These are phyloP conservation scores for Calonectria hongkongensis DNA, from an alignment of 2,329 filamentous ascomycete species.

Conservation along the genomic window DNA sequence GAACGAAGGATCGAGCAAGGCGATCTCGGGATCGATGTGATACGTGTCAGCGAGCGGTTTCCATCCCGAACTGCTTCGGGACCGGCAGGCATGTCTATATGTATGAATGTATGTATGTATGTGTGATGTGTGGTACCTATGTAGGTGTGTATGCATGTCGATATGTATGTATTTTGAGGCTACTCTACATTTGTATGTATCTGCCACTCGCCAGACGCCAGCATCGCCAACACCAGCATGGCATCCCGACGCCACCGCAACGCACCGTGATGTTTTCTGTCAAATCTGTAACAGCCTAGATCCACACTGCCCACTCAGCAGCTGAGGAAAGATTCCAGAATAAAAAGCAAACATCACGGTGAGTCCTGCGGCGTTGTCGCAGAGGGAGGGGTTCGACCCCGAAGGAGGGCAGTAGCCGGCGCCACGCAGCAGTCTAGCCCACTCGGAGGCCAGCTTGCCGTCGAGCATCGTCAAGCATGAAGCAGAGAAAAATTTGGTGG, in stretches of 20 bases:
- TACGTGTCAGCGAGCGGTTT: conserved; percentile 13
- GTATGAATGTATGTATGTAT: background rate
- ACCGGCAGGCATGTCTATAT: background rate
- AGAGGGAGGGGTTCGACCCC: conserved; percentile 13
- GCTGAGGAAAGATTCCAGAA: conserved; percentile 50
- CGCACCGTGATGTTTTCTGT: conserved; percentile 15
- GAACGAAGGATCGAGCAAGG: conserved; percentile 19
- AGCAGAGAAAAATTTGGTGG: conserved; percentile 11
- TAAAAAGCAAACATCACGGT: conserved; percentile 50
- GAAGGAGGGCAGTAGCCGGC: conserved; percentile 34
- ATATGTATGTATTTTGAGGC: conserved; percentile 15
- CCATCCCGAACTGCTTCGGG: background rate
- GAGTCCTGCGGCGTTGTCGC: conserved; percentile 22
- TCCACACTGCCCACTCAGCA: conserved; percentile 37
- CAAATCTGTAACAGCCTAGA: conserved; percentile 38
- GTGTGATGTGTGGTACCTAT: background rate
- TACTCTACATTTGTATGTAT: background rate
- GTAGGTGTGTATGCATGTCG: background rate
- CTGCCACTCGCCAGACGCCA: conserved; percentile 19
- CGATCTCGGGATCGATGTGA: conserved; percentile 22
- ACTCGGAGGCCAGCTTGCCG: conserved; percentile 15
- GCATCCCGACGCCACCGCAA: conserved; percentile 38
- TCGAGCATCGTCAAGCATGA: conserved; percentile 21
- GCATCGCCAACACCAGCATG: conserved; percentile 7
- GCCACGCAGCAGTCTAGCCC: conserved; percentile 30